These are phyloP conservation scores for Thermothelomyces thermophilus DNA, from an alignment of 2,329 filamentous ascomycete species.

Conservation along the genomic window DNA sequence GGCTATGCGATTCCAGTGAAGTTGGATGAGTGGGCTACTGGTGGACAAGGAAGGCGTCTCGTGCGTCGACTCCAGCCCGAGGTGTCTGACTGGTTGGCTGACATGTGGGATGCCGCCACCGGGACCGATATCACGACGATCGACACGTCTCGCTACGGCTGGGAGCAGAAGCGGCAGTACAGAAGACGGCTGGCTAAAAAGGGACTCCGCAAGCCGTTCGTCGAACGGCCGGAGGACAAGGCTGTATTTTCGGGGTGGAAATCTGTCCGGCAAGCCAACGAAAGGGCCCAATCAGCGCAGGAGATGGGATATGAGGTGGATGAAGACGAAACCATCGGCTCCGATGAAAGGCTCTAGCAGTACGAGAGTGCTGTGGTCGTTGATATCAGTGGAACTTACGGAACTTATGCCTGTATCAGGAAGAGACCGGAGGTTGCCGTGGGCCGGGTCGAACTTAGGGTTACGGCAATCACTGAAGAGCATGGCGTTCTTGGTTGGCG, in stretches of 20 bases:
- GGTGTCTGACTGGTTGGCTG: constrained; percentile 41
- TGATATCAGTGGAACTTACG: neutral
- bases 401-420: neutral
- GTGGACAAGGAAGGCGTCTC: constrained; percentile 41
- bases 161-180: constrained; percentile 42
- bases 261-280: constrained; percentile 33
- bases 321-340: constrained; percentile 30
- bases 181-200: constrained; percentile 45
- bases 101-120: constrained; percentile 40
- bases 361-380: neutral
- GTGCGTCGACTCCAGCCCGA: constrained; percentile 37
- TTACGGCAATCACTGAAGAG: neutral
- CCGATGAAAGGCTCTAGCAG: constrained; percentile 22
- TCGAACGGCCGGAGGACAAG: constrained; percentile 35
- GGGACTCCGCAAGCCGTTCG: constrained; percentile 35
- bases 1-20: constrained; percentile 56
- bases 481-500: constrained; percentile 11
- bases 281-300: constrained; percentile 35
- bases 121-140: constrained; percentile 40
- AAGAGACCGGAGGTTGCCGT: neutral
- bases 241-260: constrained; percentile 42
- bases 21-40: constrained; percentile 54
- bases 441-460: neutral
- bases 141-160: constrained; percentile 39
- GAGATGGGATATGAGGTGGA: constrained; percentile 36